Evolutionary conservation across 345 rosid species (phyloP).

Genomic region (Adansonia digitata): DNA sequence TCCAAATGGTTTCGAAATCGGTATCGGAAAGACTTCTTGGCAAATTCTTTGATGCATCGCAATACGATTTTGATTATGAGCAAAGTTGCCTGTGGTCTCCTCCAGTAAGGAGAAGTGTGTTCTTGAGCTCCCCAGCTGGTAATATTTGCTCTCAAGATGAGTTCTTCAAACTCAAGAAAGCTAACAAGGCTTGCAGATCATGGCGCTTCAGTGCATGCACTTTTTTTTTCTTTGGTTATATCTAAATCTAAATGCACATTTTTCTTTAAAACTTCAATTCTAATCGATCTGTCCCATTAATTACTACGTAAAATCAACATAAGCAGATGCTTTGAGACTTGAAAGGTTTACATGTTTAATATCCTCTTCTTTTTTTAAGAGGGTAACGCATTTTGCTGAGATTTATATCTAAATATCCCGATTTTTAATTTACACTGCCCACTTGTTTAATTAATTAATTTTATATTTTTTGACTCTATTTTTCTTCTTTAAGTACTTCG

Average conservation of each 20-base stretch:
- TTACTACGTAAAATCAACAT: neutral
- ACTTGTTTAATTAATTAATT: too few relatives aligned
- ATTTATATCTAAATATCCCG: too few relatives aligned
- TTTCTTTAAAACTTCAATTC: neutral
- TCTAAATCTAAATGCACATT: neutral
- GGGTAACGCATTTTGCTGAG: neutral
- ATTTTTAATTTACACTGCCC: too few relatives aligned
- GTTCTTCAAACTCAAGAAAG: conserved; percentile 28
- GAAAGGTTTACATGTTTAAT: too few relatives aligned
- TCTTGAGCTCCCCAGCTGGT: conserved; percentile 43
- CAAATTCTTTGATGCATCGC: conserved; percentile 56
- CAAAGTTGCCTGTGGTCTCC: conserved; percentile 75
- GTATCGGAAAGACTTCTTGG: conserved; percentile 55
- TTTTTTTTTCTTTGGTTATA: neutral
- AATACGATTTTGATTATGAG: conserved; percentile 56
- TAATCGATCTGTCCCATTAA: neutral
- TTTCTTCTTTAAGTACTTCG: too few relatives aligned
- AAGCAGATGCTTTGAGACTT: neutral
- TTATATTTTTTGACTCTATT: too few relatives aligned
- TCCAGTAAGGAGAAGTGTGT: conserved; percentile 42
- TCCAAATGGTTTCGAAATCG: conserved; percentile 51
- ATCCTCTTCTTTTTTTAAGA: too few relatives aligned
- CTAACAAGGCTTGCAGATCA: conserved; percentile 7
- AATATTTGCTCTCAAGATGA: conserved; percentile 44
- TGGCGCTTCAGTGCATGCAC: conserved; percentile 8